phyloP scores from a whole-genome alignment of 371 early-diverging fungal species.

The Mortierella sp. region DNA sequence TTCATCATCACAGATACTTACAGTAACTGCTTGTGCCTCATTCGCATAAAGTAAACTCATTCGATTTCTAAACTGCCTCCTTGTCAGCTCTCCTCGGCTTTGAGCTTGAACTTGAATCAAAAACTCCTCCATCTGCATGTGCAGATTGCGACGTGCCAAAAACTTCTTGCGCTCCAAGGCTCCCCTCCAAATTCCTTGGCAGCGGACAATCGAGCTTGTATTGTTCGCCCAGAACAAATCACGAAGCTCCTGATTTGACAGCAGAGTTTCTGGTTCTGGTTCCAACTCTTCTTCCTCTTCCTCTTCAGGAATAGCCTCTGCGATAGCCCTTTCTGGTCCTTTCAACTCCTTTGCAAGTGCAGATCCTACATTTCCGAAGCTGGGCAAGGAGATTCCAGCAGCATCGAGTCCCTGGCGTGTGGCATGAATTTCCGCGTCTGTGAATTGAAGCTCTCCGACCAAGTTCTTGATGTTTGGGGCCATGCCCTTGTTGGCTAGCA shows the following conservation, averaged over 20 bases:
- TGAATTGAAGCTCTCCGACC: conserved; percentile 92
- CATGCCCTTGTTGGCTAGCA: conserved; percentile 85
- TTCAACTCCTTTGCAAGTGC: conserved; percentile 78
- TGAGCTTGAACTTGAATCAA: conserved; percentile 74
- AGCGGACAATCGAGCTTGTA: conserved; percentile 56
- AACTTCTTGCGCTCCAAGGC: conserved; percentile 67
- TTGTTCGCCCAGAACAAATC: conserved; percentile 52
- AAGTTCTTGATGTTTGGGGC: conserved; percentile 94
- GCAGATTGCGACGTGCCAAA: conserved; percentile 60
- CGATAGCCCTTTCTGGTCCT: conserved; percentile 56
- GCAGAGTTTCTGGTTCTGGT: conserved; percentile 46
- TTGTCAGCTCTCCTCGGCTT: conserved; percentile 69
- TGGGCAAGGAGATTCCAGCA: conserved; percentile 84
- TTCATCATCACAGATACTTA: neutral
- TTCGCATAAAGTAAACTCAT: conserved; percentile 39
- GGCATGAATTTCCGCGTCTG: conserved; percentile 82
- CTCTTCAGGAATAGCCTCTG: conserved; percentile 65
- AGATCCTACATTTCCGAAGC: conserved; percentile 82
- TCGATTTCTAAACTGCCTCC: conserved; percentile 60
- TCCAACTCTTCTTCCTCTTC: conserved; percentile 43
- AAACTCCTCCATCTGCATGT: conserved; percentile 52
- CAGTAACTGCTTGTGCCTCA: conserved; percentile 42
- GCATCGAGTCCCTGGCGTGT: conserved; percentile 89
- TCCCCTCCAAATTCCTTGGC: conserved; percentile 73
- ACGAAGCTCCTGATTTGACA: conserved; percentile 50